phyloP scores from a whole-genome alignment of 768 basidiomycete species.

The Lyophyllum decastes region DNA sequence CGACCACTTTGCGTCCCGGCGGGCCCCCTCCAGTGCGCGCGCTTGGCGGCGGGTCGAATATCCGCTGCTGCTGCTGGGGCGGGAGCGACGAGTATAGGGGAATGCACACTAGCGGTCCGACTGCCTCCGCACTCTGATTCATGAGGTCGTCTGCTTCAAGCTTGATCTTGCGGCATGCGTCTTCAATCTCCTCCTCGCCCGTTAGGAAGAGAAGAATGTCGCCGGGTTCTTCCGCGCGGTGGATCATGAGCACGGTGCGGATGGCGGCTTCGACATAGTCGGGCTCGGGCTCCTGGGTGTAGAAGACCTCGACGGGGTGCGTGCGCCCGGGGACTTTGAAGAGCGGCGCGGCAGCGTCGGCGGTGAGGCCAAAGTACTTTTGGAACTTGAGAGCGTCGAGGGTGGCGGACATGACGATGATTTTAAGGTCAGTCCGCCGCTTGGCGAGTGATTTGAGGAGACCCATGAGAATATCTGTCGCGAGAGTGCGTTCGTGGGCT shows the following conservation, averaged over 20 bases:
- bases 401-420: conserved; percentile 99
- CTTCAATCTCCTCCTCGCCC: conserved; percentile 98
- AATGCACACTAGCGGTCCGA: conserved; percentile 88
- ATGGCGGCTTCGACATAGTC: conserved; percentile 98
- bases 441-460: conserved; percentile 85
- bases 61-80: conserved; percentile 92
- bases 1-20: conserved; percentile 89
- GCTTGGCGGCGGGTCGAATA: conserved; percentile 87
- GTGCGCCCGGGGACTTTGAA: conserved; percentile 94
- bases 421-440: conserved; percentile 85
- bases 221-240: conserved; percentile 91
- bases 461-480: conserved; percentile 99
- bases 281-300: conserved; percentile 88
- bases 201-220: conserved; percentile 95
- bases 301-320: conserved; percentile 95
- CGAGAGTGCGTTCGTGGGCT: conserved; percentile 96
- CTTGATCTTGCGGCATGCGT: conserved; percentile 92
- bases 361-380: conserved; percentile 77
- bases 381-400: conserved; percentile 97
- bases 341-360: conserved; percentile 59
- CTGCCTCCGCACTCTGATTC: conserved; percentile 66
- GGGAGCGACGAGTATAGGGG: conserved; percentile 96
- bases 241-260: conserved; percentile 95
- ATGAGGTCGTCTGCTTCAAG: conserved; percentile 84
- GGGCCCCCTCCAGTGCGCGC: conserved; percentile 65